A percentile compares a stretch with the other conserved stretches of the same genome.
Evolutionary conservation across 768 basidiomycete genomes (phyloP).

Genomic region (Russula lepida): DNA sequence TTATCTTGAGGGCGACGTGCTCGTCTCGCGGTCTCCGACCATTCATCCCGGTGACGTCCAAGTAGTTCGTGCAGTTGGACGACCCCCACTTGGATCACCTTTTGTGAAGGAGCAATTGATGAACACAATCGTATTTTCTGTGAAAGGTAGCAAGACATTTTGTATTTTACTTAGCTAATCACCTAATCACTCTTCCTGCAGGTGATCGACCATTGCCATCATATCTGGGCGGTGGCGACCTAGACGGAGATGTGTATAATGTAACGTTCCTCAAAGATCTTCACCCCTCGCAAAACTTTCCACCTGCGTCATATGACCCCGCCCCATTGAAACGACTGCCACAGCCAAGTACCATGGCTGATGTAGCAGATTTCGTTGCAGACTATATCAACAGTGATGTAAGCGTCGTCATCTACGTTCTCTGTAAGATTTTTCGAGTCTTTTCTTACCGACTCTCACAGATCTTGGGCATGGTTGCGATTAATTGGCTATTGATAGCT

Average conservation of each 20-base stretch:
- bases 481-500: conserved; percentile 56
- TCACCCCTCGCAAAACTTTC: conserved; percentile 22
- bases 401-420: neutral
- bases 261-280: conserved; percentile 26
- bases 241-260: conserved; percentile 59
- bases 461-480: conserved; percentile 55
- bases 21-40: conserved; percentile 57
- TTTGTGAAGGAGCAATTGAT: conserved; percentile 42
- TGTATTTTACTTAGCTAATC: neutral
- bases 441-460: conserved; percentile 20
- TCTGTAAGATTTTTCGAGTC: neutral
- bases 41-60: conserved; percentile 66
- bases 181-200: conserved; percentile 23
- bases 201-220: conserved; percentile 54
- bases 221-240: conserved; percentile 58
- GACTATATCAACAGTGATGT: conserved; percentile 58
- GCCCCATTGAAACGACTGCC: conserved; percentile 39
- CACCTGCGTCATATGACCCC: conserved; percentile 43
- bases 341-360: conserved; percentile 46
- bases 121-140: conserved; percentile 63
- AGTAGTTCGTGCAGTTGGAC: conserved; percentile 50
- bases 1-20: conserved; percentile 46
- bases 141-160: conserved; percentile 35
- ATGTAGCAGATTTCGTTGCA: conserved; percentile 62
- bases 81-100: conserved; percentile 45